These are phyloP conservation scores for Arabidopsis suecica DNA, from an alignment of 345 rosid genomes.

Conservation along the genomic window DNA sequence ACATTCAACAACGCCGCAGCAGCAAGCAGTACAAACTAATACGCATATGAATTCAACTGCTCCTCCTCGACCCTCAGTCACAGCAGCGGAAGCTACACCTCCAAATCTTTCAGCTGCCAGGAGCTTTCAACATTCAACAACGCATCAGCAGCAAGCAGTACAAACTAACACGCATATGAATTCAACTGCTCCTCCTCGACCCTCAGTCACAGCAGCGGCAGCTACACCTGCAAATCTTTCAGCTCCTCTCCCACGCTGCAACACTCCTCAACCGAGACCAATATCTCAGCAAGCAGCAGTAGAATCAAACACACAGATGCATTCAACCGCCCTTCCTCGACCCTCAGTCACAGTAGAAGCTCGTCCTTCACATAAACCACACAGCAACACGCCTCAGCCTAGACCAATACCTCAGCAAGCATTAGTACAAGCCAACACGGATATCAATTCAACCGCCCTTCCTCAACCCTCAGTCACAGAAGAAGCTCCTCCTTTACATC, in stretches of 20 bases:
- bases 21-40: too few relatives aligned
- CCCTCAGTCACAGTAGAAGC: not conserved
- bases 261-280: constrained; percentile 15
- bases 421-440: not conserved
- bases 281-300: not conserved
- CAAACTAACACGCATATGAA: too few relatives aligned
- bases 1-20: too few relatives aligned
- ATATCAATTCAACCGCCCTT: not conserved
- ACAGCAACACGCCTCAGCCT: not conserved
- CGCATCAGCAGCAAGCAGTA: not conserved
- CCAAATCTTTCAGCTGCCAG: too few relatives aligned
- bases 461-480: constrained; percentile 3
- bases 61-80: constrained; percentile 1
- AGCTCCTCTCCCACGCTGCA: not conserved
- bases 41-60: not conserved
- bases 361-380: not conserved
- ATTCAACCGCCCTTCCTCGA: not conserved
- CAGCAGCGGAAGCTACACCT: not conserved
- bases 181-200: not conserved
- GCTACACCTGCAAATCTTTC: not conserved
- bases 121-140: too few relatives aligned
- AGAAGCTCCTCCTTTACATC: constrained; percentile 8
- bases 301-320: not conserved
- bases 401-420: constrained; percentile 4
- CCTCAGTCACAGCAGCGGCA: not conserved